Evolutionary conservation across 2,329 filamentous ascomycete species (phyloP), one percentile per base, ranked within the genome.

Genomic region (Sordariomycetes sp.): DNA sequence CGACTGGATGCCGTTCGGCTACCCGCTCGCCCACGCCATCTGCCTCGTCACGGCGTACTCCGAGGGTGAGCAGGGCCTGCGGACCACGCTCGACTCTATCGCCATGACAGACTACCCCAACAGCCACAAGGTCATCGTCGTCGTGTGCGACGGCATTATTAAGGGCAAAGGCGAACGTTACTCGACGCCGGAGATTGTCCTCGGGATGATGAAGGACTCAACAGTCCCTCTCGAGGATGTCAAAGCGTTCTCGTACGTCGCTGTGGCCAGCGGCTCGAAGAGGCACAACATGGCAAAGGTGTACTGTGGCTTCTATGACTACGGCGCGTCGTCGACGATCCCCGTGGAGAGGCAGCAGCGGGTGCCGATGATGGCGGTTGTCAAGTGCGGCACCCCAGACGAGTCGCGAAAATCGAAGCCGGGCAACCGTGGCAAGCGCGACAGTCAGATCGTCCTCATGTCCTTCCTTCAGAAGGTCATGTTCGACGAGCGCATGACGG

Each of bases 401-500:
- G 94, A 99, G 73, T 80, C 83, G 35, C 77, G 72, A 48, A 86
- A 87, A 64, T 79, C 87, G 58, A 99, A 99, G 73, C 90, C 95
- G 13, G 94, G 94, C 65, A 99, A 99, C 73, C 84, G 94, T 73
- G 95, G 94, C 72, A 99, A 99, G 79, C 89, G 94, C 69, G 94
- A 99, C 78, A 96, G 90, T 76, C 94, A 99, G 71, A 96, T 99
- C 67, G 94, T 99, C 64, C 80, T 99, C 63, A 99, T 99, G 94
- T 96, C 91, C 5, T 99, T 99, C 79, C 76, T 99, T 64, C 94
- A 99, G 69, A 99, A 99, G 76, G 94, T 99, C 67, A 99, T 99
- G 94, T 99, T 99, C 66, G 94, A 99, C 69, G 95, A 99, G 74
- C 88, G 94, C 61, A 99, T 99, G 94, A 99, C 95, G 20, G 92